Evolutionary conservation across 192 early-diverging fungal species (phyloP).

Genomic region (Coemansia sp.): DNA sequence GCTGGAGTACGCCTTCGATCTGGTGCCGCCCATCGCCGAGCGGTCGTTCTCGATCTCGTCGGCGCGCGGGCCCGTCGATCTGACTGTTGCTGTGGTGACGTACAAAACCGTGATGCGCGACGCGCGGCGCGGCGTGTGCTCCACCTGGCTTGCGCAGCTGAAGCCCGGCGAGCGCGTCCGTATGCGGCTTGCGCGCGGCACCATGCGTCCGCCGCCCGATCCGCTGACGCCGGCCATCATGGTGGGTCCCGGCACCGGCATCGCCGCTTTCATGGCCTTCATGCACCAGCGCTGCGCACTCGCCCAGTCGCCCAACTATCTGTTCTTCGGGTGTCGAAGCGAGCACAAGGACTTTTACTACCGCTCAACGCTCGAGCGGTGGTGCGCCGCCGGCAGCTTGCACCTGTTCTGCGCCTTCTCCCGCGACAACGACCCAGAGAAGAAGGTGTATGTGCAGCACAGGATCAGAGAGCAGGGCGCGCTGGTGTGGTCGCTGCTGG

Average conservation of each 20-base stretch:
- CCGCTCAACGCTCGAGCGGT: conserved; percentile 62
- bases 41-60: conserved; percentile 88
- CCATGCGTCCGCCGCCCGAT: conserved; percentile 64
- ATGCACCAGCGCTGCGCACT: conserved; percentile 58
- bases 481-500: conserved; percentile 67
- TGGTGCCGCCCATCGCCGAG: conserved; percentile 78
- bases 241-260: conserved; percentile 86
- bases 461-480: conserved; percentile 27
- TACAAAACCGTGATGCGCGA: conserved; percentile 79
- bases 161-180: conserved; percentile 24
- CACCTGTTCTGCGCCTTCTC: conserved; percentile 80
- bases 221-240: conserved; percentile 65
- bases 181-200: conserved; percentile 63
- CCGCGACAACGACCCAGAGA: conserved; percentile 61
- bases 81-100: conserved; percentile 82
- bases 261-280: conserved; percentile 89
- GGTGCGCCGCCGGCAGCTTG: conserved; percentile 56
- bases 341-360: conserved; percentile 75
- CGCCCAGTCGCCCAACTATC: conserved; percentile 57
- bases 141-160: conserved; percentile 66
- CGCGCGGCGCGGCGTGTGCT: conserved; percentile 79
- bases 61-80: conserved; percentile 58
- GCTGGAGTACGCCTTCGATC: conserved; percentile 77
- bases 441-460: conserved; percentile 39
- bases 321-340: conserved; percentile 87